Base-by-base conservation (phyloP, 768 basidiomycete species). In the Pulveroboletus sp. region DNA sequence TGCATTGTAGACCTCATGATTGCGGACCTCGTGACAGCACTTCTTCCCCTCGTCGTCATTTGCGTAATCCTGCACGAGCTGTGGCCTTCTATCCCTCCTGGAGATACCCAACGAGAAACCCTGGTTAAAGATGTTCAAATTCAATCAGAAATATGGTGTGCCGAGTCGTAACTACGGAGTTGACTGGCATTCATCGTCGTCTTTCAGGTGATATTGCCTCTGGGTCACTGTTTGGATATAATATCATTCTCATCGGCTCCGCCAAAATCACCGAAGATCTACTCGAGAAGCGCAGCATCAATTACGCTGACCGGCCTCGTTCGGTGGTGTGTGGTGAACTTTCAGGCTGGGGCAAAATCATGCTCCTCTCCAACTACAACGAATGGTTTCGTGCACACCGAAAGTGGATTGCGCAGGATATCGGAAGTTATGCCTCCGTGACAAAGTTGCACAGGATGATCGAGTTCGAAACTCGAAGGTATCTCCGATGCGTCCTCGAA, bases 191-290 rank as follows among this genome's bases (percentile, higher is more conserved):
- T 52, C 1, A 43, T 6, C n/a, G 9, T 23, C 20, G 13, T 27
- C n/a, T n/a, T n/a, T n/a, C n/a, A 62, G 56, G 54, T 42, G 56
- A 60, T 31, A 47, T 59, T 36, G 50, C 53, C 5, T 59, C 53
- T 27, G 26, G 27, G 10, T 51, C 47, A 17, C 3, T 58, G 4
- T 45, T 55, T 4, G 53, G 55, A 36, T 49, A 74, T 51, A 71
- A 73, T 6, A 62, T 78, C 34, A 62, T 78, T 17, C 48, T 78
- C 32, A 57, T 80, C 6, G 76, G 76, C 45, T 72, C 76, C 14
- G 68, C 71, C 5, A 58, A 65, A 32, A 71, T 69, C 5, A 68
- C 73, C 8, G 56, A 60, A 16, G 77, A 79, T 17, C 63, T 79
- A 5, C 68, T 80, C 5, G 76, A 79, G 53, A 78, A 71, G 47